Evolutionary conservation across 345 rosid species (phyloP).

Genomic region (Bruguiera gymnorhiza): DNA sequence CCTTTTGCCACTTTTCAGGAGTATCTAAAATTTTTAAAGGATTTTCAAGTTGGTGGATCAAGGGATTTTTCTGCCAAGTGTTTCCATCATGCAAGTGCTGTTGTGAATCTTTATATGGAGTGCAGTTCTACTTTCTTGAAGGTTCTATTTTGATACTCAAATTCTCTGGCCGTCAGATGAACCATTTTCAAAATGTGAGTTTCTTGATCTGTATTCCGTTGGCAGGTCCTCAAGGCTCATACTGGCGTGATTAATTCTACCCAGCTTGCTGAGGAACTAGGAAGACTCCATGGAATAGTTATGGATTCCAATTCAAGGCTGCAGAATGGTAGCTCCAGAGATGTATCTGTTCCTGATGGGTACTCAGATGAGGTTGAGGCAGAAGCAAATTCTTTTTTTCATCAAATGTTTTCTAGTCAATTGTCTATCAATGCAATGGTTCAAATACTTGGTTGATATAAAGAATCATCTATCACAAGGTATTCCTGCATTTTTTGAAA

Average conservation of each 20-base stretch:
- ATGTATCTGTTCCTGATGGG: conserved; percentile 61
- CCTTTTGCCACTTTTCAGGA: conserved; percentile 51
- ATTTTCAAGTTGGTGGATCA: conserved; percentile 59
- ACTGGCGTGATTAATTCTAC: conserved; percentile 39
- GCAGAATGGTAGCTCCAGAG: conserved; percentile 69
- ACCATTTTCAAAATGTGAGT: background rate
- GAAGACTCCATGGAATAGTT: conserved; percentile 49
- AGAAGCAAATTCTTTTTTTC: conserved; percentile 94
- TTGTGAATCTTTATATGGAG: conserved; percentile 57
- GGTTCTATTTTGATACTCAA: conserved; percentile 35
- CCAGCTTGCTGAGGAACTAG: conserved; percentile 68
- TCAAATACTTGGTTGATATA: conserved; percentile 89
- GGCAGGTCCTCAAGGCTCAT: conserved; percentile 69
- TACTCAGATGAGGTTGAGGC: conserved; percentile 79
- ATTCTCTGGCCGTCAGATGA: background rate
- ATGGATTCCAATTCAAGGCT: conserved; percentile 54
- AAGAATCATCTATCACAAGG: conserved; percentile 80
- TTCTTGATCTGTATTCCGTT: conserved; percentile 6
- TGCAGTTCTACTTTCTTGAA: conserved; percentile 56
- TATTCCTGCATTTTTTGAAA: conserved; percentile 14
- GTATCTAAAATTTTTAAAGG: conserved; percentile 78
- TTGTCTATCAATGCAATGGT: conserved; percentile 85
- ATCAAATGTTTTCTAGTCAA: conserved; percentile 88
- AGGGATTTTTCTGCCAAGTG: conserved; percentile 54
- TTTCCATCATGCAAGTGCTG: conserved; percentile 52